Conservation (phyloP, 129 eudicot species). For the Lactuca sativa region DNA sequence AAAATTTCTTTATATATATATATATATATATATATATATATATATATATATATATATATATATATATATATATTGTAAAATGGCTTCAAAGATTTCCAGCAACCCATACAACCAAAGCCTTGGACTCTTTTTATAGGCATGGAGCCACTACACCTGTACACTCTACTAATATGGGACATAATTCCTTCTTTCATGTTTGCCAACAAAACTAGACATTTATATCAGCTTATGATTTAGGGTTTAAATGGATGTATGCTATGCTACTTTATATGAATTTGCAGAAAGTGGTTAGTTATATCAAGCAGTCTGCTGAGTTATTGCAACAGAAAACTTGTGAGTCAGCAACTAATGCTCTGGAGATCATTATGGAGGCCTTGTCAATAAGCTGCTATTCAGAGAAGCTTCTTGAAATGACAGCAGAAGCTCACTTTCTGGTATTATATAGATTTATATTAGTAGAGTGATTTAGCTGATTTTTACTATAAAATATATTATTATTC, state of each 20-base stretch:
- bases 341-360: conserved; percentile 53
- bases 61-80: too few species aligned
- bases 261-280: conserved; percentile 24
- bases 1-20: not conserved
- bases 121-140: too few species aligned
- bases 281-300: conserved; percentile 53
- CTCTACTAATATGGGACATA: too few species aligned
- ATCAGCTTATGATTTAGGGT: conserved; percentile 19
- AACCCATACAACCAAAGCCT: too few species aligned
- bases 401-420: conserved; percentile 78
- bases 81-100: too few species aligned
- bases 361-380: conserved; percentile 53
- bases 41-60: too few species aligned
- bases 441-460: conserved; percentile 16
- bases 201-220: not conserved
- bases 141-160: too few species aligned
- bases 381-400: conserved; percentile 73
- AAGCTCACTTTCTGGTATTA: conserved; percentile 70
- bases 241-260: too few species aligned
- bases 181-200: too few species aligned
- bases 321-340: conserved; percentile 54
- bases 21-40: too few species aligned
- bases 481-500: not conserved
- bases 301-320: conserved; percentile 53
- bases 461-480: not conserved